Evolutionary conservation across 371 early-diverging fungal genomes (phyloP), one percentile per base, ranked within the genome.

Genomic region (Apophysomyces elegans): DNA sequence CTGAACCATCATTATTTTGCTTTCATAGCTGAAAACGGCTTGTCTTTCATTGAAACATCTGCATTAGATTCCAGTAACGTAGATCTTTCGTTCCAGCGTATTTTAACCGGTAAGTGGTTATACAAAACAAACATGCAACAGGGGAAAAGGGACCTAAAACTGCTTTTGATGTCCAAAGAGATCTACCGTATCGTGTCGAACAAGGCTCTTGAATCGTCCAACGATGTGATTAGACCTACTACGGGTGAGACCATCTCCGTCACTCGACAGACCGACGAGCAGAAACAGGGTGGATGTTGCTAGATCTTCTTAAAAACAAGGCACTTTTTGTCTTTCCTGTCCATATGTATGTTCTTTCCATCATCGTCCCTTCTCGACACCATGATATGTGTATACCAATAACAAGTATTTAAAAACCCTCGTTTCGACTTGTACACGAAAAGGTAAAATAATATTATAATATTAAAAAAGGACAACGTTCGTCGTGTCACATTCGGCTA

Each of bases 41-140:
- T 97, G 58, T 93, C 91, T 14, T 97, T 97, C 72, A 96, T 96
- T 64, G 97, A 97, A 76, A 96, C 97, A 1, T 97, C 97, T 11
- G 97, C 97, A 21, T 77, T 96, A 76, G 96, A 97, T 71, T 81
- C 93, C 16, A 93, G 88, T 84, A 97, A 97, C 78, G 97, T 97
- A 59, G 97, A 97, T 70, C 81, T 90, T 61, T 90, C 96, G 5
- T 96, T 97, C 87, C 94, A 95, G 71, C 88, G 92, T 65, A 96
- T 96, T 64, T 79, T 96, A 75, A 93, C 95, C 65, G 93, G 95
- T 92, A 86, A 62, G 81, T 16, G 50, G 26, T 47, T 26, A 26
- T 26, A 26, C 32, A 7, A 43, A 32, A 39, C 8, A 38, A 11
- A 54, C 38, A 39, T 61, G 35, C 35, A 45, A 6, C 14, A 11